Conservation (phyloP, 2,329 filamentous ascomycete genomes). For the Botrytis fabae region DNA sequence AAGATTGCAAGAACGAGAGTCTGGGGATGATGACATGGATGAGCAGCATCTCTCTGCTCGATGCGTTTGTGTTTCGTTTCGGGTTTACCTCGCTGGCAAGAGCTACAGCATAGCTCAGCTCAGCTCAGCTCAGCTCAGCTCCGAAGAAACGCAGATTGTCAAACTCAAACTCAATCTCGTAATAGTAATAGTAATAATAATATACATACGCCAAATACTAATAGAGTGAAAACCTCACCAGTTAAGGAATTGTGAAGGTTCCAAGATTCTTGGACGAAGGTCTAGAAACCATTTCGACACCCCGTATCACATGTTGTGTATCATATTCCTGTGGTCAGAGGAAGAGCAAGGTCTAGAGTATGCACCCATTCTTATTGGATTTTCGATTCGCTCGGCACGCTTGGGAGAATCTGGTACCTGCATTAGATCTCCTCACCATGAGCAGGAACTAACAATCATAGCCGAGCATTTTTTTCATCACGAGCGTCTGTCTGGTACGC, state of each 20-base stretch:
- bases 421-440: conserved; percentile 10
- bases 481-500: neutral
- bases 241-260: neutral
- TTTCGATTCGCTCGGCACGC: neutral
- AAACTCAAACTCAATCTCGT: neutral
- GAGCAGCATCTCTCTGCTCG: neutral
- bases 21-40: conserved; percentile 16
- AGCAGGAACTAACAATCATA: neutral
- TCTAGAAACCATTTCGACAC: neutral
- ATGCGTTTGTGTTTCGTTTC: neutral
- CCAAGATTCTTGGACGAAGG: neutral
- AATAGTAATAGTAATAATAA: neutral
- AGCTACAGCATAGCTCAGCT: neutral
- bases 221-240: neutral
- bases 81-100: neutral
- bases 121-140: neutral
- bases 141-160: neutral
- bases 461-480: neutral
- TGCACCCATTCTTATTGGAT: neutral
- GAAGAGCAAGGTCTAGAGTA: neutral
- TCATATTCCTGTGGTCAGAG: neutral
- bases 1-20: neutral
- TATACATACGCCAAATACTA: neutral
- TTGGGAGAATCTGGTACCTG: neutral
- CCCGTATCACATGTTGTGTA: neutral